Conservation (phyloP, 2,329 filamentous ascomycete species). For the Thelonectria olida region DNA sequence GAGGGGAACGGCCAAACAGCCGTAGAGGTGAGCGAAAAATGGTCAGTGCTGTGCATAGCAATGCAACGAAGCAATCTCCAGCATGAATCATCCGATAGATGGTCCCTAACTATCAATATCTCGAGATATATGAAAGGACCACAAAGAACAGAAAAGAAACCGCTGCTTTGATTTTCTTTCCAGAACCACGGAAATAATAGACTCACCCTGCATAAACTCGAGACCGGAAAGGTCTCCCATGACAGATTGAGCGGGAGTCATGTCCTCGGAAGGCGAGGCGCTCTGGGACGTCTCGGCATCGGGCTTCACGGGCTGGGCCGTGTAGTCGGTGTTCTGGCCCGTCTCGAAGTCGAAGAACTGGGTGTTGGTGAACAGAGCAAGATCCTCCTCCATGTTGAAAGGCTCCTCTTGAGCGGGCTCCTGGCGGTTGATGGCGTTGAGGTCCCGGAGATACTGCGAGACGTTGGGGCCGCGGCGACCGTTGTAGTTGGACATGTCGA, state of each 20-base stretch:
- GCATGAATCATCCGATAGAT: constrained; percentile 2
- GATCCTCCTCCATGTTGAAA: constrained; percentile 74
- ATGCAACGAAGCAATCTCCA: constrained; percentile 4
- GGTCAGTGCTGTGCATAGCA: constrained; percentile 16
- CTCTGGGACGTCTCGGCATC: constrained; percentile 46
- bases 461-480: constrained; percentile 86
- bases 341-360: constrained; percentile 83
- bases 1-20: constrained; percentile 1
- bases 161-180: background rate
- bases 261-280: constrained; percentile 49
- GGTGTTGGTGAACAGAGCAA: constrained; percentile 83
- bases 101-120: background rate
- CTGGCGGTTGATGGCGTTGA: constrained; percentile 79
- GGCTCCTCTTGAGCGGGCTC: constrained; percentile 63
- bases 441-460: constrained; percentile 86
- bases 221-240: constrained; percentile 58
- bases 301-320: constrained; percentile 58
- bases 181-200: constrained; percentile 3
- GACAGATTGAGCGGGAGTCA: constrained; percentile 50
- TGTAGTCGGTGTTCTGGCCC: constrained; percentile 67
- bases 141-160: background rate
- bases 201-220: constrained; percentile 63
- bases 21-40: background rate
- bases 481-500: constrained; percentile 75
- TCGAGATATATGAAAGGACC: background rate